A percentile compares a stretch with the other conserved stretches of the same genome.
These are phyloP conservation scores for Diplodia corticola DNA, from an alignment of 2,329 filamentous ascomycete genomes.

Conservation along the genomic window DNA sequence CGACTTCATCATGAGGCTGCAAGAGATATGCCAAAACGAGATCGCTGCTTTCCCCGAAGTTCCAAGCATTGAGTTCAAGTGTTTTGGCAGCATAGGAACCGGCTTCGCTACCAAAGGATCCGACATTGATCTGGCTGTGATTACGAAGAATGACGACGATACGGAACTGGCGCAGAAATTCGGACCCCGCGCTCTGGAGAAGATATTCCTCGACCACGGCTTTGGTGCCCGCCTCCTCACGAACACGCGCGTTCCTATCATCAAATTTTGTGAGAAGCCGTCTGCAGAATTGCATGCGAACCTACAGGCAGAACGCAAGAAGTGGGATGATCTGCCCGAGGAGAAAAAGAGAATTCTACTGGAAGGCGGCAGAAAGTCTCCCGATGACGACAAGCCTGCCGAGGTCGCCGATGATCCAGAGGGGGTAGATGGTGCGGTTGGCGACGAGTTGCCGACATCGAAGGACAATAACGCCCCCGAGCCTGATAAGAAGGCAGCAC, in stretches of 20 bases:
- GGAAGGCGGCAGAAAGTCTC: conserved; percentile 4
- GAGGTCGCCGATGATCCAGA: background rate
- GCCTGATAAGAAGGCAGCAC: background rate
- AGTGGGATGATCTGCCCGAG: conserved; percentile 65
- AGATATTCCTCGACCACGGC: conserved; percentile 68
- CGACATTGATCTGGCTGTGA: conserved; percentile 83
- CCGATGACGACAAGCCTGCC: background rate
- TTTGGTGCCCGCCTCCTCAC: conserved; percentile 76
- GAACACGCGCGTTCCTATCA: conserved; percentile 79
- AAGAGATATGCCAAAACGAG: conserved; percentile 62
- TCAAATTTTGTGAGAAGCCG: conserved; percentile 79
- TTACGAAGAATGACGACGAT: conserved; percentile 58
- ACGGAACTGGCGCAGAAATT: conserved; percentile 38
- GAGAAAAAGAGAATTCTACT: conserved; percentile 43
- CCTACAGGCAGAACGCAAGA: conserved; percentile 64
- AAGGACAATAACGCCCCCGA: background rate
- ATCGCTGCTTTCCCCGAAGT: conserved; percentile 39
- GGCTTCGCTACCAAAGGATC: conserved; percentile 87
- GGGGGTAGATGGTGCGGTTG: background rate
- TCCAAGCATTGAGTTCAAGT: conserved; percentile 65
- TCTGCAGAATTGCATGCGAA: conserved; percentile 59
- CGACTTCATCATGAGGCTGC: conserved; percentile 64
- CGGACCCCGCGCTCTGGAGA: conserved; percentile 65
- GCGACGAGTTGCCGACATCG: background rate
- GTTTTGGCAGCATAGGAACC: conserved; percentile 79